Percentiles rank a stretch among this genome's conserved stretches.
Conservation (phyloP, 306 rosid species). For the Fragaria nilgerrensis region DNA sequence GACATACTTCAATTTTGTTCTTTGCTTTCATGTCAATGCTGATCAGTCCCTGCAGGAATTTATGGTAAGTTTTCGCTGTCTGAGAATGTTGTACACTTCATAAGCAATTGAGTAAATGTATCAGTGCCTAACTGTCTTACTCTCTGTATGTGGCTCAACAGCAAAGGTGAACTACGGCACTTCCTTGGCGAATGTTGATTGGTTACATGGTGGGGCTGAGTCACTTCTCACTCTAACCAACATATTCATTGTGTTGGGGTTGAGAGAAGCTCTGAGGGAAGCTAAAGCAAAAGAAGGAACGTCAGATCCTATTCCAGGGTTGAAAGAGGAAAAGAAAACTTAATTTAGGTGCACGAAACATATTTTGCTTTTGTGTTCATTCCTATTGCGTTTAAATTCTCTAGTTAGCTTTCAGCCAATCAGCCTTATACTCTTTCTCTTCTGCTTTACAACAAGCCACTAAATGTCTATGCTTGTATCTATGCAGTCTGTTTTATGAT, state of each 20-base stretch:
- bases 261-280: conserved; percentile 69
- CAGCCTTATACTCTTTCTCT: conserved; percentile 2
- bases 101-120: background rate
- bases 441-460: background rate
- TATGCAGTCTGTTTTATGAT: background rate
- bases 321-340: conserved; percentile 37
- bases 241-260: conserved; percentile 78
- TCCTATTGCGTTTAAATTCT: background rate
- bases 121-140: conserved; percentile 10
- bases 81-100: background rate
- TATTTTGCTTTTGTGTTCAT: background rate
- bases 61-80: conserved; percentile 52
- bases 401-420: background rate
- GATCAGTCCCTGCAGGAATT: conserved; percentile 92
- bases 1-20: conserved; percentile 29
- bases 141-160: conserved; percentile 35
- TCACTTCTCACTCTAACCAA: conserved; percentile 85
- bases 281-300: conserved; percentile 27
- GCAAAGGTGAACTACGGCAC: conserved; percentile 90
- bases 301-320: conserved; percentile 27
- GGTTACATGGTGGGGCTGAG: conserved; percentile 97
- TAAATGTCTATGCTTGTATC: conserved; percentile 6
- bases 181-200: conserved; percentile 89
- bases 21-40: conserved; percentile 11
- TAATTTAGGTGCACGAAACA: conserved; percentile 15